Evolutionary conservation across 176 grass and related monocot species (phyloP).

Genomic region (barley (Hordeum vulgare)): DNA sequence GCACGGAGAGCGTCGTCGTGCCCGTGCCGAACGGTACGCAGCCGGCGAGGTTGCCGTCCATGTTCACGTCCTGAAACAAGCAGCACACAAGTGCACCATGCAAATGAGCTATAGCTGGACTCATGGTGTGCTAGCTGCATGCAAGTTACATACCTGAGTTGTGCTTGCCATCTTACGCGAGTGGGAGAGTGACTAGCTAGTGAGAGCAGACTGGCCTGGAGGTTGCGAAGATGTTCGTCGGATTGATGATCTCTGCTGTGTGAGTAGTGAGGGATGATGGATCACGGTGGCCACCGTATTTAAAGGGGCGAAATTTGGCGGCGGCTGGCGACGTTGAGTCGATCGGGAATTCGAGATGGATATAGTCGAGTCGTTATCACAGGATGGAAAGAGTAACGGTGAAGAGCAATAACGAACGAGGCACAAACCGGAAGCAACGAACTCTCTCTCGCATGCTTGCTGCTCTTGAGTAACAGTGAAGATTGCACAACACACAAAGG

Average conservation of each 20-base stretch:
- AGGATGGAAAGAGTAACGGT: not conserved
- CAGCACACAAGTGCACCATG: not conserved
- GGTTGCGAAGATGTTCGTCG: not conserved
- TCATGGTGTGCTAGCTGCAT: too few relatives aligned
- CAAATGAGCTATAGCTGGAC: not conserved
- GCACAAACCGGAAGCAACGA: not conserved
- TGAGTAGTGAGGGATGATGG: not conserved
- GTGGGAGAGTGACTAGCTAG: too few relatives aligned
- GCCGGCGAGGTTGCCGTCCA: not conserved
- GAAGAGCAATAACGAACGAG: not conserved
- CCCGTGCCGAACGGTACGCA: conserved; percentile 33
- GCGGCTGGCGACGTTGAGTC: not conserved
- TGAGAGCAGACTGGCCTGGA: not conserved
- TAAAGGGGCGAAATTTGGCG: not conserved
- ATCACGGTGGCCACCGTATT: not conserved
- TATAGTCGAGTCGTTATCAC: not conserved
- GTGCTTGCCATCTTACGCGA: not conserved
- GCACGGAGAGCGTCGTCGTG: conserved; percentile 31
- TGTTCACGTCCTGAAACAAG: conserved; percentile 27
- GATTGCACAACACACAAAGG: not conserved
- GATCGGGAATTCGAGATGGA: not conserved
- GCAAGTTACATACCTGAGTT: not conserved
- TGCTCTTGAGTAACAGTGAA: not conserved
- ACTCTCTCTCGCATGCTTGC: not conserved
- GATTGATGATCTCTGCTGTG: not conserved